A percentile compares a stretch with the other conserved stretches of the same genome.
phyloP scores from a whole-genome alignment of 2,329 filamentous ascomycete genomes.

The Periconia digitata region DNA sequence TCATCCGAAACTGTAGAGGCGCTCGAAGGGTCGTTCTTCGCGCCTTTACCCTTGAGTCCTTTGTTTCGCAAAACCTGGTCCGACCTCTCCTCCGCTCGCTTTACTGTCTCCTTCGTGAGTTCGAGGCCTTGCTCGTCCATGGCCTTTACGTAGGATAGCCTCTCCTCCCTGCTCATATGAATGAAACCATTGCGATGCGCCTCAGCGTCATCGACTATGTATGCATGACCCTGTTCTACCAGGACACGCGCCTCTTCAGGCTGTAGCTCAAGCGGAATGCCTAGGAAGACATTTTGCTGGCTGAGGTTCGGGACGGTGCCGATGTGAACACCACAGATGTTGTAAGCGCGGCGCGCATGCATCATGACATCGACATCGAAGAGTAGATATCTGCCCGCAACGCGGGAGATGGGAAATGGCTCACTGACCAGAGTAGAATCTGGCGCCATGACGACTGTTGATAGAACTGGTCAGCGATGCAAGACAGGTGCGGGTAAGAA shows the following conservation, averaged over 20 bases:
- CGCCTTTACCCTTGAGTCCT: slow-evolving; percentile 33
- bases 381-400: slow-evolving; percentile 80
- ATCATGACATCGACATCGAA: slow-evolving; percentile 84
- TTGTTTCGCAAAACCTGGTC: slow-evolving; percentile 55
- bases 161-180: slow-evolving; percentile 59
- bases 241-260: slow-evolving; percentile 85
- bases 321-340: slow-evolving; percentile 82
- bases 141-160: slow-evolving; percentile 61
- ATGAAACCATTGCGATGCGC: slow-evolving; percentile 69
- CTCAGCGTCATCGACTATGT: slow-evolving; percentile 76
- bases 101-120: slow-evolving; percentile 49
- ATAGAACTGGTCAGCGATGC: slow-evolving; percentile 7
- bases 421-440: slow-evolving; percentile 34
- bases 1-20: not conserved
- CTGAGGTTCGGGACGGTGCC: slow-evolving; percentile 90
- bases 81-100: slow-evolving; percentile 53
- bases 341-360: slow-evolving; percentile 74
- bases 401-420: slow-evolving; percentile 76
- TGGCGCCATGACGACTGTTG: not conserved
- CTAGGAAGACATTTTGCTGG: slow-evolving; percentile 92
- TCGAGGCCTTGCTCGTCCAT: slow-evolving; percentile 58
- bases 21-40: slow-evolving; percentile 5
- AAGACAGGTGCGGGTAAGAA: slow-evolving; percentile 1
- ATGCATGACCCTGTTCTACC: slow-evolving; percentile 73
- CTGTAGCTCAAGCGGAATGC: slow-evolving; percentile 84